These are phyloP conservation scores for Beauveria scarabaeidicola DNA, from an alignment of 2,329 filamentous ascomycete genomes.

Conservation along the genomic window DNA sequence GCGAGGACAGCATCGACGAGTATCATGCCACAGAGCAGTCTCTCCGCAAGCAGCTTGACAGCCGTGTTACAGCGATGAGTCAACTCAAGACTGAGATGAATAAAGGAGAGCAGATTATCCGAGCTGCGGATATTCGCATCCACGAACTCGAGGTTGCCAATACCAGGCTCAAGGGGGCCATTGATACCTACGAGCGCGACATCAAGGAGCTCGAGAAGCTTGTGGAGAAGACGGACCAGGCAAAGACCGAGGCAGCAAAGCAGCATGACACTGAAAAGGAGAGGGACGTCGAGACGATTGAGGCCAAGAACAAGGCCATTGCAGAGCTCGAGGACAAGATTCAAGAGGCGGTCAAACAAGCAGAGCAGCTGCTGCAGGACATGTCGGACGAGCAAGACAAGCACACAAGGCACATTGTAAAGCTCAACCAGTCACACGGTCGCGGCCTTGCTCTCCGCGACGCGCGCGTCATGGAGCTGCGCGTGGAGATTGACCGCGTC, in stretches of 20 bases:
- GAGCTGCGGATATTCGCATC: conserved; percentile 31
- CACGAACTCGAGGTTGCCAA: conserved; percentile 41
- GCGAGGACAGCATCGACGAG: conserved; percentile 50
- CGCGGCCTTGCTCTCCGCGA: conserved; percentile 42
- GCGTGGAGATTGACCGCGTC: conserved; percentile 39
- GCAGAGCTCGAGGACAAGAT: conserved; percentile 38
- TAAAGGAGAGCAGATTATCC: conserved; percentile 25
- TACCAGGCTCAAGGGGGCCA: conserved; percentile 41
- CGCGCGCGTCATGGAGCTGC: conserved; percentile 39
- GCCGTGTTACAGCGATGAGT: conserved; percentile 44
- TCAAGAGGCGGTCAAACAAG: conserved; percentile 29
- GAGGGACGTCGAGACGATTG: conserved; percentile 24
- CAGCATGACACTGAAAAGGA: conserved; percentile 27
- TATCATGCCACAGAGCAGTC: conserved; percentile 49
- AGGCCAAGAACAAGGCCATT: conserved; percentile 29
- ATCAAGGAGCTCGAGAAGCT: conserved; percentile 44
- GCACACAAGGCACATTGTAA: conserved; percentile 23
- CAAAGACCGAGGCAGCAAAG: conserved; percentile 23
- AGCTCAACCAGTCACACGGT: conserved; percentile 35
- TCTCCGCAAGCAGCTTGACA: conserved; percentile 47
- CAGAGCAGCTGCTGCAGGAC: conserved; percentile 30
- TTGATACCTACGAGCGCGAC: conserved; percentile 45
- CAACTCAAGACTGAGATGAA: conserved; percentile 34
- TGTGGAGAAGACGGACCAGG: conserved; percentile 38
- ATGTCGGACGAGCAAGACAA: conserved; percentile 29